Evolutionary conservation across 2,329 filamentous ascomycete species (phyloP), one percentile per base, ranked within the genome.

Genomic region (Paramyrothecium roridum): DNA sequence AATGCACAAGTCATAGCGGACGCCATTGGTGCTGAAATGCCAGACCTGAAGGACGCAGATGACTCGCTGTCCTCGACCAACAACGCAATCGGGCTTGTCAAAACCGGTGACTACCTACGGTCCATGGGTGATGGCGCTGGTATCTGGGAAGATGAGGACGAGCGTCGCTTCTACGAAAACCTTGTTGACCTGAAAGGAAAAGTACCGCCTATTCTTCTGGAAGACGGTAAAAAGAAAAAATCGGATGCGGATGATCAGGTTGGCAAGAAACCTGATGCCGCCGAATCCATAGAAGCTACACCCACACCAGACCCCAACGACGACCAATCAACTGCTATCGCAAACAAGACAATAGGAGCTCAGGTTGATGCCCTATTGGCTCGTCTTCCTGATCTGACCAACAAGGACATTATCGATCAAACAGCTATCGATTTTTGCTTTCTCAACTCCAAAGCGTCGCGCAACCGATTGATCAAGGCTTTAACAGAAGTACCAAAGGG

Each of bases 91-190:
- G 95, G 95, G 34, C 83, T 98, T 43, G 89, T 98, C 63, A 98
- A 97, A 74, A 89, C 93, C 12, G 91, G 91, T 1, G 93, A 98
- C 63, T 98, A 97, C 66, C 79, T 98, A 43, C 89, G 91, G 40
- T 93, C 92, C 13, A 90, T 96, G 69, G 89, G 88, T 21, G 93
- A 98, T 56, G 93, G 92, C 20, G 84, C 93, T 22, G 95, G 95
- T 1, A 98, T 99, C 59, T 99, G 95, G 95, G 93, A 97, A 75
- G 95, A 99, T 64, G 95, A 99, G 67, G 95, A 99, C 54, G 93
- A 99, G 73, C 87, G 95, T 57, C 90, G 95, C 57, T 99, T 99
- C 71, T 99, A 99, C 74, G 95, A 99, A 76, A 98, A 97, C 61
- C 74, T 99, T 12, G 89, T 96, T 13, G 95, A 99, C 68, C 78